These are phyloP conservation scores for Umbelopsis isabellina DNA, from an alignment of 192 early-diverging fungal species.

Conservation along the genomic window DNA sequence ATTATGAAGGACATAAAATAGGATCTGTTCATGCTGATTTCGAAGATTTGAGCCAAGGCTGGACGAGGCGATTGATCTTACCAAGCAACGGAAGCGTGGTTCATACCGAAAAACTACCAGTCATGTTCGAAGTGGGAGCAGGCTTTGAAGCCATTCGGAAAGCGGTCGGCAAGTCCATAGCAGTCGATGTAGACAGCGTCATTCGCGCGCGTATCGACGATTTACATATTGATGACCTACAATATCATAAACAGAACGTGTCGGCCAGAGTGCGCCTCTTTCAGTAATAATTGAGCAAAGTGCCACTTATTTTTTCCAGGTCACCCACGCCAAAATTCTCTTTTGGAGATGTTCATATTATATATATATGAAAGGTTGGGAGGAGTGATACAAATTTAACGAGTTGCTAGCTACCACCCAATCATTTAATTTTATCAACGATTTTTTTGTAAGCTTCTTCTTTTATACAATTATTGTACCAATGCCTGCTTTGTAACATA, in stretches of 20 bases:
- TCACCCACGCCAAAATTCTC: too few relatives aligned
- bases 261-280: conserved; percentile 40
- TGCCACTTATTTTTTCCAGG: not conserved
- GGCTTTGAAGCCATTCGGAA: conserved; percentile 51
- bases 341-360: too few relatives aligned
- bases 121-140: conserved; percentile 27
- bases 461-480: too few relatives aligned
- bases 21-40: conserved; percentile 37
- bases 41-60: conserved; percentile 25
- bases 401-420: too few relatives aligned
- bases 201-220: conserved; percentile 44
- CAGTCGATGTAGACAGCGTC: conserved; percentile 48
- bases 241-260: conserved; percentile 47
- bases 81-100: conserved; percentile 22
- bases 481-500: too few relatives aligned
- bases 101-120: conserved; percentile 33
- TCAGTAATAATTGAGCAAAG: not conserved
- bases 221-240: conserved; percentile 41
- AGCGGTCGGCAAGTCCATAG: conserved; percentile 48
- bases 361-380: too few relatives aligned
- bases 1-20: conserved; percentile 21
- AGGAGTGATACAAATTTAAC: too few relatives aligned
- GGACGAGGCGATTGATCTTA: conserved; percentile 33
- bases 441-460: too few relatives aligned
- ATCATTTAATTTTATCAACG: too few relatives aligned